Conservation (phyloP, 1,284 basidiomycete genomes). For the Leccinum variabile region DNA sequence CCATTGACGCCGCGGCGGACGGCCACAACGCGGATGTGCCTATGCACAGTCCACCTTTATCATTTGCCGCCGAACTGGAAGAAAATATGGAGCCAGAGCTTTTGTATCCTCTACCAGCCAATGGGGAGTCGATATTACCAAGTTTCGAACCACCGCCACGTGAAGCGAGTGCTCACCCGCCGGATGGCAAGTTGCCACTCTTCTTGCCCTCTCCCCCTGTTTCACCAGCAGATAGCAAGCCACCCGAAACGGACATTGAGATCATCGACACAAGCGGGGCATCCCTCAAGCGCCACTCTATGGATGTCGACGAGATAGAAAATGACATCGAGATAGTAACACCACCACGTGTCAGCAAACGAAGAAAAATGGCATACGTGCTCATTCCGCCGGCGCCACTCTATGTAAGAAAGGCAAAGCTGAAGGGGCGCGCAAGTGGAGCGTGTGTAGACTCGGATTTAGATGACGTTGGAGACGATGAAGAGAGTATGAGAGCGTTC, state of each 20-base stretch:
- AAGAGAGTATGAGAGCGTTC: constrained; percentile 35
- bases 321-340: constrained; percentile 4
- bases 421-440: constrained; percentile 11
- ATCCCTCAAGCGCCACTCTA: constrained; percentile 25
- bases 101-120: constrained; percentile 6
- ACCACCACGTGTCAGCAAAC: constrained; percentile 24
- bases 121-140: constrained; percentile 6
- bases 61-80: constrained; percentile 3
- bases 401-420: constrained; percentile 22
- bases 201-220: constrained; percentile 32
- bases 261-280: constrained; percentile 4
- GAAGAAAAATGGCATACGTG: constrained; percentile 30
- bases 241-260: constrained; percentile 27
- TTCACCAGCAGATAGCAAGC: constrained; percentile 24
- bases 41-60: constrained; percentile 22
- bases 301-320: constrained; percentile 17
- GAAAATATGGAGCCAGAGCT: constrained; percentile 16
- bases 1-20: constrained; percentile 1
- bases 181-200: constrained; percentile 26
- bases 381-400: constrained; percentile 31
- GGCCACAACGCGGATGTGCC: constrained; percentile 20
- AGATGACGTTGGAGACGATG: constrained; percentile 24
- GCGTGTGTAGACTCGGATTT: constrained; percentile 15
- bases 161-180: constrained; percentile 16
- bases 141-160: constrained; percentile 11